Evolutionary conservation across 169 alveolate genomes (phyloP), one percentile per base, ranked within the genome.

Genomic region (Cryptosporidium tyzzeri): DNA sequence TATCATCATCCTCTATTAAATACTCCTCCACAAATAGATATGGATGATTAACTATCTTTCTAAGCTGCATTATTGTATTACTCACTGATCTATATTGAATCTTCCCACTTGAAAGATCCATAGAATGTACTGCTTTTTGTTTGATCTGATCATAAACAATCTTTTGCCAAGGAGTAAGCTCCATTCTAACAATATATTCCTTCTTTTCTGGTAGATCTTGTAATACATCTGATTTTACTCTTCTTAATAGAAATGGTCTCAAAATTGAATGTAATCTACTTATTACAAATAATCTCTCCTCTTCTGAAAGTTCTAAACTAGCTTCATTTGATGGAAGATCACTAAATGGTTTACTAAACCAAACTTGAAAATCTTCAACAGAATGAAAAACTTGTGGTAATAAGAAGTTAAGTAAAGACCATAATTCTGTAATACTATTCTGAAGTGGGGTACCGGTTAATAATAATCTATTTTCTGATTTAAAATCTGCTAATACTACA

Each of bases 41-140:
- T 23, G 99, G 99, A 93, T 97, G 99, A 84, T 96, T 96, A 58
- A 97, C 97, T 31, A 96, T 95, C 91, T 97, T 97, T 84, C 98
- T 95, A 45, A 97, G 93, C 92, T 97, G 97, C 98, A 97, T 96
- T 85, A 97, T 95, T 12, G 97, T 93, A 91, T 97, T 97, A 89
- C 95, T 94, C 23, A 96, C 94, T 39, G 94, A 94, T 70, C 92
- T 91, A 53, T 92, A 86, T 35, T 96, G 96, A 21, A 92, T 55
- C 67, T 80, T 80, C 9, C 89, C 89, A 65, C 89, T 80, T 12
- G 71, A 61, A 18, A 80, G 71, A 44, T 87, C 89, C 70, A 69
- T 86, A 29, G 95, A 94, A 23, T 93, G 91, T 48, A 93, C 91
- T 26, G 97, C 96, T 91, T 94, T 93, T 45, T 96, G 96, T 71